Evolutionary conservation across 768 basidiomycete genomes (phyloP).

Genomic region (Boletellus ananiceps): DNA sequence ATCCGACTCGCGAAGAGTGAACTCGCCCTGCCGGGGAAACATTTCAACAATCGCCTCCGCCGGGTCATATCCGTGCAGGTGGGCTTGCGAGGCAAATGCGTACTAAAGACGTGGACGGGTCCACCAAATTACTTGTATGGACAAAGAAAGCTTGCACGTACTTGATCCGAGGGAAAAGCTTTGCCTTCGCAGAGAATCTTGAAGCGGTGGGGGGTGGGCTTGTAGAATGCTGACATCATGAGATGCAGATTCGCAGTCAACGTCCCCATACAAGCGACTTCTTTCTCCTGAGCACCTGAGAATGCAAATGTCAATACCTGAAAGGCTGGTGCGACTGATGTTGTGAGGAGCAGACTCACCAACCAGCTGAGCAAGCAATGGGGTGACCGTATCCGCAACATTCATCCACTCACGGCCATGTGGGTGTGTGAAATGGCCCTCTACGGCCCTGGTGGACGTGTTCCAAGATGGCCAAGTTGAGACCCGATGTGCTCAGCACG

Average conservation of each 20-base stretch:
- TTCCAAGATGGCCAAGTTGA: constrained; percentile 1
- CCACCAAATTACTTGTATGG: constrained; percentile 11
- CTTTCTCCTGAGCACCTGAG: constrained; percentile 77
- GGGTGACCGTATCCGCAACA: constrained; percentile 67
- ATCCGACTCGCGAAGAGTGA: constrained; percentile 81
- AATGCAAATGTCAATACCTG: constrained; percentile 19
- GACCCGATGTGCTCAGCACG: constrained; percentile 11
- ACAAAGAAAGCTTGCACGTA: constrained; percentile 32
- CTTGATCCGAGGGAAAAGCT: constrained; percentile 97
- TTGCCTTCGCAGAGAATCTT: constrained; percentile 94
- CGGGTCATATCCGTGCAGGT: constrained; percentile 73
- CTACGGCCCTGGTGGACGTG: constrained; percentile 58
- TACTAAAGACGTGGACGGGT: constrained; percentile 51
- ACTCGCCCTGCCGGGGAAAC: constrained; percentile 78
- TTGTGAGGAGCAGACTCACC: constrained; percentile 45
- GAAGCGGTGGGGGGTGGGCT: constrained; percentile 76
- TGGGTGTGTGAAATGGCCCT: constrained; percentile 91
- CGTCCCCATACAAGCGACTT: constrained; percentile 95
- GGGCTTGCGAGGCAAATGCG: constrained; percentile 90
- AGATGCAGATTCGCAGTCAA: constrained; percentile 94
- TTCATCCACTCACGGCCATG: constrained; percentile 77
- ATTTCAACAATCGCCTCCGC: constrained; percentile 72
- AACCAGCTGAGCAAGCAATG: constrained; percentile 74
- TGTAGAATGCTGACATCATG: constrained; percentile 92
- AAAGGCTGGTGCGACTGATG: constrained; percentile 1